Percentiles rank a stretch among this genome's conserved stretches.
Evolutionary conservation across 768 basidiomycete species (phyloP).

Genomic region (Boletus subcaerulescens): DNA sequence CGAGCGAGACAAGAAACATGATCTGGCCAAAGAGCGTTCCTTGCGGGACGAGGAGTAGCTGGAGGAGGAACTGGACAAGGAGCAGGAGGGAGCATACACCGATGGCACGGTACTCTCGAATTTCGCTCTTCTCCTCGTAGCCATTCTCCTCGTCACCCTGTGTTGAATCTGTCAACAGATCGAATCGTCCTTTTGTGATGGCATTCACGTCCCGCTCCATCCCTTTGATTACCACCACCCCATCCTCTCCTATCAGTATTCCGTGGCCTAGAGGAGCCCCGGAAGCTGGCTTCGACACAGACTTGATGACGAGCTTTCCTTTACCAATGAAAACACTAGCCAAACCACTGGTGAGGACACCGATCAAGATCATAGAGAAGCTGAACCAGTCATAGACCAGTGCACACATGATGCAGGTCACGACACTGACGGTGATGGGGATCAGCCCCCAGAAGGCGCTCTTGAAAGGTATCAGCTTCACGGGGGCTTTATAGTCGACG

Average conservation of each 20-base stretch:
- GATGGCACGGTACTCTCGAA: slow-evolving; percentile 9
- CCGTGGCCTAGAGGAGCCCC: slow-evolving; percentile 31
- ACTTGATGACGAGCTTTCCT: slow-evolving; percentile 17
- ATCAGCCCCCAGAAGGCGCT: slow-evolving; percentile 16
- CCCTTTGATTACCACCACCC: slow-evolving; percentile 29
- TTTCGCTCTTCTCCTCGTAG: not conserved
- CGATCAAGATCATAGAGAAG: slow-evolving; percentile 32
- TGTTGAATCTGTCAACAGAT: slow-evolving; percentile 10
- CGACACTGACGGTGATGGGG: slow-evolving; percentile 24
- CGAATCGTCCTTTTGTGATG: slow-evolving; percentile 31
- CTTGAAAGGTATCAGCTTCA: not conserved
- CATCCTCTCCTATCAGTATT: slow-evolving; percentile 14
- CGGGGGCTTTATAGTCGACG: not conserved
- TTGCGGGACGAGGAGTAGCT: slow-evolving; percentile 35
- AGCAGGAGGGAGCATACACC: slow-evolving; percentile 29
- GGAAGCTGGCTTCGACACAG: slow-evolving; percentile 10
- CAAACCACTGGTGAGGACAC: slow-evolving; percentile 31
- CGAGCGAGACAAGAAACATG: slow-evolving; percentile 32
- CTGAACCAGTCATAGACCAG: slow-evolving; percentile 29
- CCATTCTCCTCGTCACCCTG: not conserved
- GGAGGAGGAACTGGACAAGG: slow-evolving; percentile 30
- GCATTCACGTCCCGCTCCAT: slow-evolving; percentile 25
- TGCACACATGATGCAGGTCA: slow-evolving; percentile 24
- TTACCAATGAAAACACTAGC: slow-evolving; percentile 25
- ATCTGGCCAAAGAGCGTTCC: slow-evolving; percentile 34